Evolutionary conservation across 1,284 basidiomycete species (phyloP).

Genomic region (Mycena sp.): DNA sequence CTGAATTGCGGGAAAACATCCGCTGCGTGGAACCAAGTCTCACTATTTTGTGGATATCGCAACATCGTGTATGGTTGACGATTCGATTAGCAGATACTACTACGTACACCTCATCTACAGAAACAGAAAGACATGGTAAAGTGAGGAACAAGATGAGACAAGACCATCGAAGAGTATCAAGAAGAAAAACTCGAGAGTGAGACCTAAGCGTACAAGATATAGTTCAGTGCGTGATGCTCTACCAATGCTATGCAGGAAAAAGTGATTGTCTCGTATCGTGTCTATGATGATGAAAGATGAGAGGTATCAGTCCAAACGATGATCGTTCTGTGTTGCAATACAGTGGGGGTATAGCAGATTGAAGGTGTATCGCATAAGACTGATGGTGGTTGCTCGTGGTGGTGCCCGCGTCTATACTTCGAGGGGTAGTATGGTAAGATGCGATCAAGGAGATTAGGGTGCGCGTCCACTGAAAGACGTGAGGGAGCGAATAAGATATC

Average conservation of each 20-base stretch:
- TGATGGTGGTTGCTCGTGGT: slow-evolving; percentile 27
- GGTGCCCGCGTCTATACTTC: slow-evolving; percentile 36
- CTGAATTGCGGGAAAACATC: too few relatives aligned
- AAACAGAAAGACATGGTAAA: slow-evolving; percentile 52
- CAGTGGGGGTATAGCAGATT: slow-evolving; percentile 30
- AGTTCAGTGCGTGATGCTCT: slow-evolving; percentile 30
- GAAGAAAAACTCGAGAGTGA: slow-evolving; percentile 40
- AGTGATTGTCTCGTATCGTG: slow-evolving; percentile 27
- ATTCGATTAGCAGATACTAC: slow-evolving; percentile 19
- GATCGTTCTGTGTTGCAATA: slow-evolving; percentile 23
- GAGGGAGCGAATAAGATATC: slow-evolving; percentile 22
- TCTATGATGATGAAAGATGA: slow-evolving; percentile 23
- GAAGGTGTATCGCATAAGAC: slow-evolving; percentile 28
- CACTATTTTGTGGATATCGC: too few relatives aligned
- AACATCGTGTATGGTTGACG: slow-evolving; percentile 2
- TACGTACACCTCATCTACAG: slow-evolving; percentile 31
- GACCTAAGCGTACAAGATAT: slow-evolving; percentile 32
- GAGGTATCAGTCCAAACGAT: slow-evolving; percentile 25
- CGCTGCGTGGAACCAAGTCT: too few relatives aligned
- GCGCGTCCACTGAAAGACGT: slow-evolving; percentile 30
- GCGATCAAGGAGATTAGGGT: slow-evolving; percentile 35
- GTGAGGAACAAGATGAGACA: slow-evolving; percentile 44
- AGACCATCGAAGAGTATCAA: slow-evolving; percentile 53
- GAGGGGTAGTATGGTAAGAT: slow-evolving; percentile 25
- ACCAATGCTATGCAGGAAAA: slow-evolving; percentile 22